These are phyloP conservation scores for Aspergillus sp. DNA, from an alignment of 2,329 filamentous ascomycete genomes.

Conservation along the genomic window DNA sequence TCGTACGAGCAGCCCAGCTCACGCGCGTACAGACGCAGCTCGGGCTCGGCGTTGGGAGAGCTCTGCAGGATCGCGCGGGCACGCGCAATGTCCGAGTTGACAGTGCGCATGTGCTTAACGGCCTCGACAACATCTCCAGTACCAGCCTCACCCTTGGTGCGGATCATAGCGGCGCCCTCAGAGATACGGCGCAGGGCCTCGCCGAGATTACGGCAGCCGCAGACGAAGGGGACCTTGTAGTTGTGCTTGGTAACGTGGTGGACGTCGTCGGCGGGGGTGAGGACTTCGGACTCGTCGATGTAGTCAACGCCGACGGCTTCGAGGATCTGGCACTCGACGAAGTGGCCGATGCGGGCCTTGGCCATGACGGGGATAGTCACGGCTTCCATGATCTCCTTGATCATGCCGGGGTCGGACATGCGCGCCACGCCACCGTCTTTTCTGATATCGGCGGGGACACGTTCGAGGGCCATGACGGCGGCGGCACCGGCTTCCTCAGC, in stretches of 20 bases:
- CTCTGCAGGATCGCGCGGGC: conserved; percentile 52
- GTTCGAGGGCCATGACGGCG: conserved; percentile 97
- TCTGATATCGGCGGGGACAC: conserved; percentile 93
- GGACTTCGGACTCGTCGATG: conserved; percentile 95
- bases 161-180: conserved; percentile 97
- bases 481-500: conserved; percentile 93
- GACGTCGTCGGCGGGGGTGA: conserved; percentile 84
- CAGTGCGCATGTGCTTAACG: conserved; percentile 88
- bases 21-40: conserved; percentile 71
- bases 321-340: conserved; percentile 97
- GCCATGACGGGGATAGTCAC: conserved; percentile 99
- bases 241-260: conserved; percentile 85
- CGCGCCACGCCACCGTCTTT: conserved; percentile 86
- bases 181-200: conserved; percentile 86
- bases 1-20: conserved; percentile 72
- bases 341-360: conserved; percentile 94
- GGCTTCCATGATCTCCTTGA: conserved; percentile 87
- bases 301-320: conserved; percentile 94
- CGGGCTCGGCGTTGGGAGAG: conserved; percentile 51
- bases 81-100: conserved; percentile 72
- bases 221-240: conserved; percentile 86
- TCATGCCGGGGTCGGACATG: conserved; percentile 93
- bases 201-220: conserved; percentile 87
- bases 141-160: conserved; percentile 95
- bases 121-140: conserved; percentile 97